Conservation (phyloP, 768 basidiomycete species). For the Leucosporidium scottii region DNA sequence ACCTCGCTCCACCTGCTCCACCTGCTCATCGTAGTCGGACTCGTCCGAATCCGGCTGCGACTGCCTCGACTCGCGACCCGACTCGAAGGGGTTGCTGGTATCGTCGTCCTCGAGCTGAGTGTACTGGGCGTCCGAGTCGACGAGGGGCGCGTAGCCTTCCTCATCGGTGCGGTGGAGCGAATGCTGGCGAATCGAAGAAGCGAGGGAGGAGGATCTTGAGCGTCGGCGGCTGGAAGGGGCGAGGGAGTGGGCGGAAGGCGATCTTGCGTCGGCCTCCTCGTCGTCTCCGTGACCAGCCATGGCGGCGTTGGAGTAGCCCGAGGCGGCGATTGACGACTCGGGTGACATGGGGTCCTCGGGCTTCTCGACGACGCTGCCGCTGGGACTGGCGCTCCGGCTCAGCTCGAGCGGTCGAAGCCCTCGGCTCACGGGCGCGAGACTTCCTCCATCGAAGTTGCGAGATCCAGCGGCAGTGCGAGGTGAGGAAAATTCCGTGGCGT, state of each 20-base stretch:
- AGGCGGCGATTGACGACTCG: not conserved
- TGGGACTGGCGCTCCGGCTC: not conserved
- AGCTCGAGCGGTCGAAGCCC: not conserved
- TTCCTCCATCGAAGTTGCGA: no score
- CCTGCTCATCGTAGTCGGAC: not conserved
- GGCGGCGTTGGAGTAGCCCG: conserved; percentile 20
- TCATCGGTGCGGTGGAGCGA: not conserved
- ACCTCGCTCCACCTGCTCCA: not conserved
- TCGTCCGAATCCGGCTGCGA: not conserved
- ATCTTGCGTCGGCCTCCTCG: not conserved
- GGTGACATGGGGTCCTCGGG: no score
- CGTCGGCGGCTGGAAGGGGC: not conserved
- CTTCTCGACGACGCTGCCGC: not conserved
- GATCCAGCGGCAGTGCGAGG: no score
- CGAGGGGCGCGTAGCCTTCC: conserved; percentile 9
- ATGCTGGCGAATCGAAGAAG: no score
- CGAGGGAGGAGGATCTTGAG: no score
- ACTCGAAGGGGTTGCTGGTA: not conserved
- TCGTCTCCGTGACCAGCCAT: conserved; percentile 11
- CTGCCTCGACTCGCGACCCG: not conserved
- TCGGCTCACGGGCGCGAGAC: not conserved
- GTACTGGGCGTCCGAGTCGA: conserved; percentile 5
- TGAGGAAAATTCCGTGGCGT: no score
- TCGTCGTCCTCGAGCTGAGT: no score
- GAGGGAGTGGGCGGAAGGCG: not conserved